Evolutionary conservation across 2,329 filamentous ascomycete genomes (phyloP).

Genomic region (Stagonosporopsis tanaceti): DNA sequence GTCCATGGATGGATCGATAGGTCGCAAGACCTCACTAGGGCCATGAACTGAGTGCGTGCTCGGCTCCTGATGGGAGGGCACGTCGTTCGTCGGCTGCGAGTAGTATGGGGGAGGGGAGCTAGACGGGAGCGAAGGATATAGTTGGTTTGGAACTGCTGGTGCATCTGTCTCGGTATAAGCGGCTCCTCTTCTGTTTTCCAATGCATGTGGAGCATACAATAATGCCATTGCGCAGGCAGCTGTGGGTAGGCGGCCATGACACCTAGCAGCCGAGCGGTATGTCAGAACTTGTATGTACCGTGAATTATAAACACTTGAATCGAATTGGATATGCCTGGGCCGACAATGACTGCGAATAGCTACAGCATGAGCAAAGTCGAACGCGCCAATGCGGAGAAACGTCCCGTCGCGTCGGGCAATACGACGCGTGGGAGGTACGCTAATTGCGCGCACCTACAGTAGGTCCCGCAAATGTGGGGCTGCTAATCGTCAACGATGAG

Average conservation of each 20-base stretch:
- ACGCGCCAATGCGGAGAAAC: background rate
- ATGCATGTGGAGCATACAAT: background rate
- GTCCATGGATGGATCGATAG: background rate
- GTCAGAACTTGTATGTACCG: background rate
- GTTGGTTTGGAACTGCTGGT: background rate
- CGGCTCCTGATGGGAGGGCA: background rate
- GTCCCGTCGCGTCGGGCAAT: background rate
- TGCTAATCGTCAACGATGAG: background rate
- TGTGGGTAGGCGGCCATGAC: constrained; percentile 1
- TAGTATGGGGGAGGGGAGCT: constrained; percentile 1
- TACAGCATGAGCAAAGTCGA: background rate
- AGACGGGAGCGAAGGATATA: background rate
- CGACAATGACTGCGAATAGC: background rate
- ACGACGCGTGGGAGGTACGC: constrained; percentile 13
- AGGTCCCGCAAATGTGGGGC: background rate
- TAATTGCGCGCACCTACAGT: constrained; percentile 3
- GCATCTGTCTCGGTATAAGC: background rate
- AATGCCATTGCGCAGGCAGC: background rate
- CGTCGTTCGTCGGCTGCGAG: background rate
- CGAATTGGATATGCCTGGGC: background rate
- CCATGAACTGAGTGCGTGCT: background rate
- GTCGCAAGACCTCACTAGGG: background rate
- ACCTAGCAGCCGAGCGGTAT: background rate
- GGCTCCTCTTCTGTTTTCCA: background rate
- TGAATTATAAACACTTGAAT: background rate